phyloP scores from a whole-genome alignment of 2,329 filamentous ascomycete genomes.

The Pleomassaria siparia region DNA sequence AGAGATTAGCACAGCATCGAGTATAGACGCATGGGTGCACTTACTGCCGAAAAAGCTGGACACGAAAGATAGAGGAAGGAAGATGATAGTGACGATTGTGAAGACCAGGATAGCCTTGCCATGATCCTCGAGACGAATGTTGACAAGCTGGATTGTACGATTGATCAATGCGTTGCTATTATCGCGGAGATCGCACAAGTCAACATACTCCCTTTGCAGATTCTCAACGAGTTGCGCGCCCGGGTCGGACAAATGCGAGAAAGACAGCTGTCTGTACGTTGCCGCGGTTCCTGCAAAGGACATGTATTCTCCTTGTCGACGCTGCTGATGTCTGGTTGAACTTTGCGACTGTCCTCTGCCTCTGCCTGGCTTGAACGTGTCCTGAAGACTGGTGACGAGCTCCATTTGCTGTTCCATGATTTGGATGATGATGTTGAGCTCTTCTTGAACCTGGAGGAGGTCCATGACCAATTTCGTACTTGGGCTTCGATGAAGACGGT shows the following conservation, averaged over 20 bases:
- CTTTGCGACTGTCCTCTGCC: conserved; percentile 8
- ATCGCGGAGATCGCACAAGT: conserved; percentile 45
- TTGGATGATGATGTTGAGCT: conserved; percentile 49
- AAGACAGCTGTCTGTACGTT: conserved; percentile 43
- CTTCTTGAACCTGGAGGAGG: conserved; percentile 48
- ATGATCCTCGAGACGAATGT: conserved; percentile 49
- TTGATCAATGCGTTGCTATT: conserved; percentile 48
- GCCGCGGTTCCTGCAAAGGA: conserved; percentile 16
- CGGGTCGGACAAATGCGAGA: conserved; percentile 41
- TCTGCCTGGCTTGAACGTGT: conserved; percentile 10
- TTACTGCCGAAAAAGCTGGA: conserved; percentile 45
- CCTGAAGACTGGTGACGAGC: conserved; percentile 36
- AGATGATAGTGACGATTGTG: conserved; percentile 48
- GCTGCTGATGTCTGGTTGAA: conserved; percentile 14
- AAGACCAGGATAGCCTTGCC: conserved; percentile 49
- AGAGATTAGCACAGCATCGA: not conserved
- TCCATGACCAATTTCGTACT: conserved; percentile 50
- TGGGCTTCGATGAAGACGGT: conserved; percentile 44
- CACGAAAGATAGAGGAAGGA: conserved; percentile 48
- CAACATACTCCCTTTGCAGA: conserved; percentile 43
- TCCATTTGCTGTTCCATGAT: conserved; percentile 47
- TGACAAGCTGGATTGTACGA: conserved; percentile 48
- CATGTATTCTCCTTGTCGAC: not conserved
- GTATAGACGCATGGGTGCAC: not conserved
- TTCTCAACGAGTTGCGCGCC: conserved; percentile 44